Percentiles rank a stretch among this genome's conserved stretches.
Conservation (phyloP, 352 stramenopile species). For the Phytophthora colocasiae region DNA sequence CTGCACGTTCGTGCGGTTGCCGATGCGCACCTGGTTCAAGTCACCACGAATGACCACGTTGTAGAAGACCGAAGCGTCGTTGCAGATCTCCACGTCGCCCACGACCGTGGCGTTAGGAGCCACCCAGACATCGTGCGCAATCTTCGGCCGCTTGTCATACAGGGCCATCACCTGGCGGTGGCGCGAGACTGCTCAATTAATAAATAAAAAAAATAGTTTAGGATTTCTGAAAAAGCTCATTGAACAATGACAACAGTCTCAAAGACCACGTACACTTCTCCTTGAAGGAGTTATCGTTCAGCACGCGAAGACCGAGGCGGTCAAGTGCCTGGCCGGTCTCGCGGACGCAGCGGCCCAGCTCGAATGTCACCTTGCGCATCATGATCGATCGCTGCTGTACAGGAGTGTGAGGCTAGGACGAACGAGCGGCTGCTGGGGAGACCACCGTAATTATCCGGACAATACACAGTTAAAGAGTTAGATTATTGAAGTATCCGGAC, state of each 20-base stretch:
- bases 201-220: not conserved
- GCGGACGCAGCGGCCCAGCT: constrained; percentile 92
- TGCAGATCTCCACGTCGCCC: constrained; percentile 95
- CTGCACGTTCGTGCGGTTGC: constrained; percentile 97
- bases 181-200: constrained; percentile 78
- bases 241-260: not conserved
- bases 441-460: constrained; percentile 48
- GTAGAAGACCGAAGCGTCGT: constrained; percentile 96
- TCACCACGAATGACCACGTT: constrained; percentile 95
- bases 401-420: constrained; percentile 11
- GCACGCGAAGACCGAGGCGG: constrained; percentile 91
- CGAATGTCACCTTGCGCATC: constrained; percentile 91
- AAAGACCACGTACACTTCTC: constrained; percentile 81
- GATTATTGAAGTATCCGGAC: constrained; percentile 22
- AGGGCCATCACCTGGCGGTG: constrained; percentile 94
- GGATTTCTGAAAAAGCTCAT: not conserved
- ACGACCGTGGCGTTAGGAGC: constrained; percentile 97
- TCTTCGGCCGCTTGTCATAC: constrained; percentile 92
- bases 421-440: constrained; percentile 34
- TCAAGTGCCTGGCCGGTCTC: constrained; percentile 97
- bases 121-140: constrained; percentile 94
- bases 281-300: constrained; percentile 88
- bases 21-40: constrained; percentile 94
- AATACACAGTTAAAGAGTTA: not conserved
- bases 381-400: constrained; percentile 52